phyloP scores from a whole-genome alignment of 257 asterid genomes.

The Jacaranda copaia region DNA sequence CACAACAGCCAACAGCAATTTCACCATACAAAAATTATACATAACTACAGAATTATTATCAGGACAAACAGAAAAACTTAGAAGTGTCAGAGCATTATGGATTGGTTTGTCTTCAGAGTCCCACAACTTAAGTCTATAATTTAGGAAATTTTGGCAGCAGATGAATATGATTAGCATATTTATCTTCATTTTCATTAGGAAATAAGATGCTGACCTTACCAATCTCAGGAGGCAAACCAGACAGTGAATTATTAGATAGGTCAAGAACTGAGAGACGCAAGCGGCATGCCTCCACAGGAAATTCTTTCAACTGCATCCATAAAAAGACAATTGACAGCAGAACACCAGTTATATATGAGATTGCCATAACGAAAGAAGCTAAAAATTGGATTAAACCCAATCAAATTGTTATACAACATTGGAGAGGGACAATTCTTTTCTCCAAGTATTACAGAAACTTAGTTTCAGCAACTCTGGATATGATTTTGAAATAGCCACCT shows the following conservation, averaged over 20 bases:
- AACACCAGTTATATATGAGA: conserved; percentile 32
- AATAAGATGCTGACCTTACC: conserved; percentile 72
- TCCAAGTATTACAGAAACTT: conserved; percentile 21
- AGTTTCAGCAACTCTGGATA: conserved; percentile 26
- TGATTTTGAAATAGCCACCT: conserved; percentile 54
- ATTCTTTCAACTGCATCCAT: conserved; percentile 82
- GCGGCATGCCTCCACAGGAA: conserved; percentile 89
- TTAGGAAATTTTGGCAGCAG: too few relatives aligned
- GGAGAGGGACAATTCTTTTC: conserved; percentile 7
- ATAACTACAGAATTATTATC: too few relatives aligned
- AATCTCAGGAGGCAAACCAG: conserved; percentile 91
- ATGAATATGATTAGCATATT: neutral
- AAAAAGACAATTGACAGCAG: conserved; percentile 30
- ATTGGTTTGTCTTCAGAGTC: too few relatives aligned
- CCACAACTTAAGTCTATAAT: too few relatives aligned
- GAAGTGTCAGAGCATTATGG: too few relatives aligned
- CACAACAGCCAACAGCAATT: too few relatives aligned
- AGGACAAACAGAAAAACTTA: too few relatives aligned
- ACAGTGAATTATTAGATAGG: conserved; percentile 89
- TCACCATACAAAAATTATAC: too few relatives aligned
- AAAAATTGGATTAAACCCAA: conserved; percentile 20
- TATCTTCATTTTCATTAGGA: conserved; percentile 33
- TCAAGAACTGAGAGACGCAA: conserved; percentile 83
- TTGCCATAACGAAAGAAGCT: conserved; percentile 28
- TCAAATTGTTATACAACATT: conserved; percentile 12